phyloP scores from a whole-genome alignment of 106 monocot species.

The Amphibolis antarctica region DNA sequence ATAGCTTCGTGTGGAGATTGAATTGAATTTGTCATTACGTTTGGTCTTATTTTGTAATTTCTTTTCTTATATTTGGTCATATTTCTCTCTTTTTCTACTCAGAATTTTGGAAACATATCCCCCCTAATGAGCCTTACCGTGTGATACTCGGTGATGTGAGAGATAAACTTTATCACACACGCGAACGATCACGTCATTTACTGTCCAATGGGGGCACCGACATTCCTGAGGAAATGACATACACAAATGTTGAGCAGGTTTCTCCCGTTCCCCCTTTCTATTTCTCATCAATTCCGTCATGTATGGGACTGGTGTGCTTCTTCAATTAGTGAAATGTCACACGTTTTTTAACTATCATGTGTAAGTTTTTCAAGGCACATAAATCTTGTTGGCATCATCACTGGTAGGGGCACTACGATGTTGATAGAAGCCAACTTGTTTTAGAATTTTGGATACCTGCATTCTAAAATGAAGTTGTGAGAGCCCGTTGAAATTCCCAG shows the following conservation, averaged over 20 bases:
- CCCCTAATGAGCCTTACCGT: slow-evolving; percentile 71
- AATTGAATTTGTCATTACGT: background rate
- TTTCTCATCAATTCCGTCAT: background rate
- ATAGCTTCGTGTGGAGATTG: no score
- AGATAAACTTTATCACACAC: slow-evolving; percentile 59
- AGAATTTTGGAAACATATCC: slow-evolving; percentile 74
- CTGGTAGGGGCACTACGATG: no score
- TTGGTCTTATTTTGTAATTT: background rate
- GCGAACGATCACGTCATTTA: slow-evolving; percentile 48
- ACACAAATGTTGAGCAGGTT: slow-evolving; percentile 36
- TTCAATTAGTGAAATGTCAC: no score
- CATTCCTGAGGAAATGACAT: slow-evolving; percentile 44
- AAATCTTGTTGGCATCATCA: no score
- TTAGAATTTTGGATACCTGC: no score
- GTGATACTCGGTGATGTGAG: slow-evolving; percentile 63
- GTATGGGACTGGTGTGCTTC: no score
- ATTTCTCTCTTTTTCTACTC: slow-evolving; percentile 2
- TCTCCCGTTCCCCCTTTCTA: background rate
- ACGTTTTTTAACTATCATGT: no score
- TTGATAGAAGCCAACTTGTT: no score
- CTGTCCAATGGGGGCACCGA: slow-evolving; percentile 39
- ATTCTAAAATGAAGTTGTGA: no score
- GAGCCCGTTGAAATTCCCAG: no score
- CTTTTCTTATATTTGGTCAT: background rate
- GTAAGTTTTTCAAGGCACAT: no score